Conservation (phyloP, 2,329 filamentous ascomycete genomes). For the Scytalidium lignicola region DNA sequence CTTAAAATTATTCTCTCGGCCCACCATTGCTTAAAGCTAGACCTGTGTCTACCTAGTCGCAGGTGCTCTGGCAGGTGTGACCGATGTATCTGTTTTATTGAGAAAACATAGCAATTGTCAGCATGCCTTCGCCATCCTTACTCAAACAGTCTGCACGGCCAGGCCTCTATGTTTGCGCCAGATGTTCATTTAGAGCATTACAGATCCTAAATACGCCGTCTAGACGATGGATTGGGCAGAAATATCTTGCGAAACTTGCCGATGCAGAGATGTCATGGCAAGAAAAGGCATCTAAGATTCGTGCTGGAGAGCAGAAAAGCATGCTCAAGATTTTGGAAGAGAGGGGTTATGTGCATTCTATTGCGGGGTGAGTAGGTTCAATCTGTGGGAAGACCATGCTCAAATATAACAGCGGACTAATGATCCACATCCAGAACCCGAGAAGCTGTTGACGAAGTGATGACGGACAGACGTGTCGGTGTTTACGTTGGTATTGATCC, state of each 20-base stretch:
- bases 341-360: conserved; percentile 68
- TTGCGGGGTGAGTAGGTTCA: conserved; percentile 62
- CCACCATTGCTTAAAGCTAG: background rate
- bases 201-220: conserved; percentile 8
- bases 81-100: background rate
- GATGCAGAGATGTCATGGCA: conserved; percentile 39
- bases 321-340: conserved; percentile 64
- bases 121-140: conserved; percentile 23
- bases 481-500: conserved; percentile 80
- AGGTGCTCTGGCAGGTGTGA: background rate
- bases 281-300: conserved; percentile 40
- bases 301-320: conserved; percentile 43
- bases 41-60: background rate
- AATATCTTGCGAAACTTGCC: conserved; percentile 30
- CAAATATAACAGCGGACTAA: conserved; percentile 6
- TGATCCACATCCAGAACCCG: conserved; percentile 22
- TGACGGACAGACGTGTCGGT: conserved; percentile 62
- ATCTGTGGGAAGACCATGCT: too few species aligned
- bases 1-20: background rate
- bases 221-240: conserved; percentile 23
- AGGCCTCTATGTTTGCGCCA: conserved; percentile 23
- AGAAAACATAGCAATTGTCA: conserved; percentile 5
- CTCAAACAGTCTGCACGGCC: conserved; percentile 18
- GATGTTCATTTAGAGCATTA: conserved; percentile 21
- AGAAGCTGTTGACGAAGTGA: conserved; percentile 54